These are phyloP conservation scores for Suhomyces prunicola DNA, from an alignment of 805 yeast genomes.

Conservation along the genomic window DNA sequence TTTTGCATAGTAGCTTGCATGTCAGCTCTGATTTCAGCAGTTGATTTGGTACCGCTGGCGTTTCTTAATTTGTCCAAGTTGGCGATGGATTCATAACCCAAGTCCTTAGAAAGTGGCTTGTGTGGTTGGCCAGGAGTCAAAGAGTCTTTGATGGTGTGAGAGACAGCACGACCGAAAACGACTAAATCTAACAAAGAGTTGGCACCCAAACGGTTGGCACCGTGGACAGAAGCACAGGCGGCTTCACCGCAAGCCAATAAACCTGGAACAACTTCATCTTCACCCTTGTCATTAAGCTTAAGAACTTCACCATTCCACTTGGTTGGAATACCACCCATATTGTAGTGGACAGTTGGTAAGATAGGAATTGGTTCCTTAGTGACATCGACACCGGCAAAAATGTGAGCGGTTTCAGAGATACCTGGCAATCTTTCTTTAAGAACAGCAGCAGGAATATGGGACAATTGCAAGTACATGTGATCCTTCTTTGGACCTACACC, in stretches of 20 bases:
- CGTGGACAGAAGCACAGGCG: slow-evolving; percentile 98
- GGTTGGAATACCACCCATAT: slow-evolving; percentile 99
- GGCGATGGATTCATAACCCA: slow-evolving; percentile 86
- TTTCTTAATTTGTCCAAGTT: slow-evolving; percentile 86
- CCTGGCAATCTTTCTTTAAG: slow-evolving; percentile 96
- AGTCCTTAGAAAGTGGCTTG: slow-evolving; percentile 74
- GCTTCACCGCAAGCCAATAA: slow-evolving; percentile 97
- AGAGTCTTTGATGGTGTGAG: slow-evolving; percentile 83
- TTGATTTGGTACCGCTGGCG: slow-evolving; percentile 75
- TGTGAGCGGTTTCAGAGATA: slow-evolving; percentile 97
- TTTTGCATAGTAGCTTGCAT: slow-evolving; percentile 97
- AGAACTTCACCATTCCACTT: slow-evolving; percentile 95
- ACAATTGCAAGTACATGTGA: slow-evolving; percentile 91
- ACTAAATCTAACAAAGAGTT: slow-evolving; percentile 95
- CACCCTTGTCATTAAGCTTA: slow-evolving; percentile 78
- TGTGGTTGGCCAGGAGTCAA: slow-evolving; percentile 88
- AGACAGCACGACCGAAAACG: slow-evolving; percentile 97
- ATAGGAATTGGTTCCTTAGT: slow-evolving; percentile 99
- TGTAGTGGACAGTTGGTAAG: slow-evolving; percentile 96
- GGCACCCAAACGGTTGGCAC: slow-evolving; percentile 99
- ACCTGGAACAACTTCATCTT: slow-evolving; percentile 90
- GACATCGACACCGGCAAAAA: slow-evolving; percentile 98
- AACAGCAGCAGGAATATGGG: slow-evolving; percentile 89
- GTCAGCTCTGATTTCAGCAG: slow-evolving; percentile 83
- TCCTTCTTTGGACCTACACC: slow-evolving; percentile 97